Evolutionary conservation across 2,329 filamentous ascomycete species (phyloP).

Genomic region (Diaporthe capsici): DNA sequence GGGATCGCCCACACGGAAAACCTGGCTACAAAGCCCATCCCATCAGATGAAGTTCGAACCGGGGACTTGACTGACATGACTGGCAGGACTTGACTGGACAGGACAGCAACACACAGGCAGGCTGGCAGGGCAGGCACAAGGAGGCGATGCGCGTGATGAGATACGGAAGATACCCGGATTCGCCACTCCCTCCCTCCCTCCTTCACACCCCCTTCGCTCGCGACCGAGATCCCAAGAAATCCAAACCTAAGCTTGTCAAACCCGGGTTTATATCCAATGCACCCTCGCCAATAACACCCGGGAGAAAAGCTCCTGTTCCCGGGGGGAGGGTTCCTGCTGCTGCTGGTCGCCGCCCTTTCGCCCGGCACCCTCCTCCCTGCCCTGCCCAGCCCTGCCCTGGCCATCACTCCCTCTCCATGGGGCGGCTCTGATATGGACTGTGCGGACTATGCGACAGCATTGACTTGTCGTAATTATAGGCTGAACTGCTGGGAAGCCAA

Average conservation of each 20-base stretch:
- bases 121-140: not conserved
- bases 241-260: not conserved
- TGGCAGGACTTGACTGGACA: not conserved
- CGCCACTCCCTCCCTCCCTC: not conserved
- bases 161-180: slow-evolving; percentile 2
- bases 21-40: not conserved
- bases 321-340: not conserved
- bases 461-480: not conserved
- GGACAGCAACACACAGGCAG: not conserved
- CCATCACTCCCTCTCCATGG: not conserved
- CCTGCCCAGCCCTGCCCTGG: not conserved
- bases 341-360: not conserved
- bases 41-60: slow-evolving; percentile 12
- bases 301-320: slow-evolving; percentile 6
- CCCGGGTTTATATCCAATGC: not conserved
- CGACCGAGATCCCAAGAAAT: slow-evolving; percentile 27
- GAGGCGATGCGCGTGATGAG: not conserved
- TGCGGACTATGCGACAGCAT: slow-evolving; percentile 8
- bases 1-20: not conserved
- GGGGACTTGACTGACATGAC: not conserved
- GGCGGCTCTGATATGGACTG: not conserved
- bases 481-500: not conserved
- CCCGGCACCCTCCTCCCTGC: not conserved
- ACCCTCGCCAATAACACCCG: slow-evolving; percentile 12
- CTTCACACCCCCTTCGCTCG: not conserved